These are phyloP conservation scores for Begonia loranthoides DNA, from an alignment of 306 rosid genomes.

Conservation along the genomic window DNA sequence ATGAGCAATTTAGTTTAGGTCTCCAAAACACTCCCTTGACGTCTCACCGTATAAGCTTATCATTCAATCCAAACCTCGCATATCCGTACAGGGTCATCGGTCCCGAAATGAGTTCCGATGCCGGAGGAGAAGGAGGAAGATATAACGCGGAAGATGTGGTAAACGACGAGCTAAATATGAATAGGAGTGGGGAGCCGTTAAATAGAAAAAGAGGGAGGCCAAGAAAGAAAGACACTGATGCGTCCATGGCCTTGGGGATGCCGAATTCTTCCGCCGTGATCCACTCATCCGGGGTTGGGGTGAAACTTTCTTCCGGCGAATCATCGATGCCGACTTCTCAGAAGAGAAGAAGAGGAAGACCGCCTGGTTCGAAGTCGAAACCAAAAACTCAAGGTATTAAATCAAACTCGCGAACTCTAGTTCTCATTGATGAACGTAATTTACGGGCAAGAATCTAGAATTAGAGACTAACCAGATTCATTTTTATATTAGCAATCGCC, in stretches of 20 bases:
- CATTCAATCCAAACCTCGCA: too few species aligned
- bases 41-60: too few species aligned
- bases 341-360: conserved; percentile 38
- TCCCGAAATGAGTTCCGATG: too few species aligned
- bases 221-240: conserved; percentile 37
- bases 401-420: too few species aligned
- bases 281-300: conserved; percentile 20
- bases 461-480: neutral
- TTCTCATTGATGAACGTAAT: too few species aligned
- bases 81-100: too few species aligned
- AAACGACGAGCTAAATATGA: conserved; percentile 7
- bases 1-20: too few species aligned
- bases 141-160: conserved; percentile 6
- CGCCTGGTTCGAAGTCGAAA: conserved; percentile 26
- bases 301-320: conserved; percentile 5
- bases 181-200: conserved; percentile 9
- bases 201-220: conserved; percentile 53
- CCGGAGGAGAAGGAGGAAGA: neutral
- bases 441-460: conserved; percentile 15
- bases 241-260: conserved; percentile 13
- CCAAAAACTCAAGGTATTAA: too few species aligned
- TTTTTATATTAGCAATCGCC: conserved; percentile 8
- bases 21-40: too few species aligned
- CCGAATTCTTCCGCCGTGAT: conserved; percentile 1
- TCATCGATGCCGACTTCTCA: conserved; percentile 4